Base-by-base conservation (phyloP, 2,329 filamentous ascomycete genomes). In the Paraphaeosphaeria sporulosa region DNA sequence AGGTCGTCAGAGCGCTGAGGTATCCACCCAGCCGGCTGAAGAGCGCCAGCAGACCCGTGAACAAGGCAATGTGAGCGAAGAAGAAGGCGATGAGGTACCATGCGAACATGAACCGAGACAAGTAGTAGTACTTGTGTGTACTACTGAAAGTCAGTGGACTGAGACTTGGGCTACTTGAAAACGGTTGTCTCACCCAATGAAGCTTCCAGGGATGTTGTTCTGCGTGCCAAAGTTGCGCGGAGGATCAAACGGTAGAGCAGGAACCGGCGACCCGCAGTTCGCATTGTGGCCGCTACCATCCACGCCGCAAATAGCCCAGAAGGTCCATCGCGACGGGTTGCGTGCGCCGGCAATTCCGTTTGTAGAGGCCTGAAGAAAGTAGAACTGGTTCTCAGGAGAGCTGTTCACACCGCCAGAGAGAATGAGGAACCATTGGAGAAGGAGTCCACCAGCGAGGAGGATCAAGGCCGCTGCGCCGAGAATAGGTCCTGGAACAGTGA, bases 81-180 rank as follows among this genome's bases (percentile, higher is more conserved):
- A 97, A 88, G 40, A 97, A 86, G 19, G 89, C 87, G 66, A 98
- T 89, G 58, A 98, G 82, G 81, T 91, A 91, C 79, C 97, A 95
- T 40, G 94, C 92, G 86, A 94, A 98, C 78, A 92, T 90, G 82
- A 97, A 97, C 43, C 94, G 88, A 81, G 93, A 96, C 74, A 95
- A 85, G 80, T 93, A 92, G 81, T 86, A 98, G 83, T 89, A 96
- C 64, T 83, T 86, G 67, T 88, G 83, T 10, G 81, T 79, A 40
- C 67, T 68, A 36, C 13, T 46, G 3, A 9, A 5, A 13, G 30
- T 50, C 32, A 30, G 21, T 49, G 13, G 30, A 48, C 34, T 1
- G 42, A 17, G 36, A 13, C 10, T 30, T 25, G 17, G 27, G 38
- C 17, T 4, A 27, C n/a, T 34, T 19, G 49, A 15, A 19, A 21